phyloP scores from a whole-genome alignment of 2,329 filamentous ascomycete species.

The Diaporthe helianthi region DNA sequence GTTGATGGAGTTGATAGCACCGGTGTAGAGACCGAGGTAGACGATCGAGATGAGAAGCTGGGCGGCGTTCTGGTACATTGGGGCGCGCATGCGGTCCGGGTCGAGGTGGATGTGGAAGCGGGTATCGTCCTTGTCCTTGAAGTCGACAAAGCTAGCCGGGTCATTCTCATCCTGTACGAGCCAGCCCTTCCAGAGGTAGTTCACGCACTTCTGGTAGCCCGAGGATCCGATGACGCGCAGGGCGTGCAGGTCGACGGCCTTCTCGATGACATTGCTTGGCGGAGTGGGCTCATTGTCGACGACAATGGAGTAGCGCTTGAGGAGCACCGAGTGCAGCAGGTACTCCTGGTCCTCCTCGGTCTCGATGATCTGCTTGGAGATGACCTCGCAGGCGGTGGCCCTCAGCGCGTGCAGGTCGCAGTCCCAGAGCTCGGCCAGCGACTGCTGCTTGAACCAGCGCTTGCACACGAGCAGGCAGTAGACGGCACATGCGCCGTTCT shows the following conservation, averaged over 20 bases:
- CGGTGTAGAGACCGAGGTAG: constrained; percentile 86
- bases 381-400: constrained; percentile 84
- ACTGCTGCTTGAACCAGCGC: constrained; percentile 80
- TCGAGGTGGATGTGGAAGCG: constrained; percentile 84
- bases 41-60: constrained; percentile 85
- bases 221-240: constrained; percentile 87
- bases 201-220: constrained; percentile 95
- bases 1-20: constrained; percentile 94
- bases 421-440: constrained; percentile 87
- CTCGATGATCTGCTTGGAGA: constrained; percentile 90
- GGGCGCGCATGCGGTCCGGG: constrained; percentile 91
- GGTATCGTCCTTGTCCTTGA: constrained; percentile 80
- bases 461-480: constrained; percentile 79
- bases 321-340: constrained; percentile 79
- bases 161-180: constrained; percentile 94
- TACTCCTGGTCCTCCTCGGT: constrained; percentile 79
- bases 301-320: constrained; percentile 88
- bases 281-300: constrained; percentile 73
- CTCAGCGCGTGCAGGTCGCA: constrained; percentile 81
- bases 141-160: constrained; percentile 87
- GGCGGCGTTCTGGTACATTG: constrained; percentile 88
- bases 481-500: constrained; percentile 81
- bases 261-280: constrained; percentile 89
- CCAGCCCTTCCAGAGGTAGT: constrained; percentile 94
- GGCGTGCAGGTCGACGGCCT: constrained; percentile 91